Evolutionary conservation across 139 green algal species (phyloP), one percentile per base, ranked within the genome.

Genomic region (Axilococcus clingmanii): DNA sequence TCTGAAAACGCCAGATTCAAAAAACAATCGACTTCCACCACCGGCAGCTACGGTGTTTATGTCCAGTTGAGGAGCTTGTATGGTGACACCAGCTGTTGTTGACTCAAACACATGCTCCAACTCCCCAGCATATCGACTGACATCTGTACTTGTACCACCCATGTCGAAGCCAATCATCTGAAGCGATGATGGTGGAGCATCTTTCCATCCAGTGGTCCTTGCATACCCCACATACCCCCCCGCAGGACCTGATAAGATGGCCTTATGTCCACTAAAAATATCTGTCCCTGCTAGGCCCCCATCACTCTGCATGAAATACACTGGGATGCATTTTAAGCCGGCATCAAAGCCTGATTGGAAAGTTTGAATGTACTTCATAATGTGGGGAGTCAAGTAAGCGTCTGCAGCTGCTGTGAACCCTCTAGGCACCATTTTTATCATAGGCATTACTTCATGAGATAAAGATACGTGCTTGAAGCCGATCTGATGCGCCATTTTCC

Each of bases 151-250:
- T 24, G 82, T 91, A 44, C 82, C 91, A 17, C 91, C 91, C 91
- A 98, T 98, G 66, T 98, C 91, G 59, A 98, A 98, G 8, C 91
- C 91, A 62, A 98, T 96, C 9, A 94, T 66, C 66, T 95, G 77
- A 24, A 55, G 52, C 16, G 46, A 33, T 20, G n/a, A 42, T 4
- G 40, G 14, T n/a, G n/a, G n/a, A n/a, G n/a, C n/a, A 27, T 43
- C 38, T 37, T 74, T 57, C 75, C 77, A 91, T 20, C 56, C 49
- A 2, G 86, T 94, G 23, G 86, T 94, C 7, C 81, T 63, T 0
- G 88, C 86, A 45, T 91, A 94, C 1, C 88, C 86, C 41, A 95
- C 86, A 41, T 93, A 93, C 2, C 85, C 84, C 36, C 77, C 91
- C 63, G 75, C 91, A 1, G 91, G 91, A 0, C 91, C 91, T 3